A percentile compares a stretch with the other conserved stretches of the same genome.
These are phyloP conservation scores for Torulaspora globosa DNA, from an alignment of 1,139 yeast species.

Conservation along the genomic window DNA sequence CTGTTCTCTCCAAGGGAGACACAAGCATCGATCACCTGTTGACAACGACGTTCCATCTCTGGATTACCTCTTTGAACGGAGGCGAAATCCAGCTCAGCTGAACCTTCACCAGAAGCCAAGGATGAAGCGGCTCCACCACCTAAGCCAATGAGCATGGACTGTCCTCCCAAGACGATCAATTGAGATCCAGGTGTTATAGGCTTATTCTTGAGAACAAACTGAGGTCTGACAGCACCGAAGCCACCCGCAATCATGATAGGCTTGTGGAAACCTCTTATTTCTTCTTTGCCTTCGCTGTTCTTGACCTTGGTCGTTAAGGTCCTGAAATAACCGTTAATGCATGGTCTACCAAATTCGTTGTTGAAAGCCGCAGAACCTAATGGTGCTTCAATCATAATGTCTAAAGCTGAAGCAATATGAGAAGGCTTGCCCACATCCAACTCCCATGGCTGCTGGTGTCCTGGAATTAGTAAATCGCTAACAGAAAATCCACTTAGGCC, in stretches of 20 bases:
- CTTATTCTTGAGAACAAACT: slow-evolving; percentile 80
- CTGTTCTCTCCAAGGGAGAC: slow-evolving; percentile 72
- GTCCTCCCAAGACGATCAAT: slow-evolving; percentile 94
- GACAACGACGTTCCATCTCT: slow-evolving; percentile 98
- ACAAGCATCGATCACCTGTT: slow-evolving; percentile 95
- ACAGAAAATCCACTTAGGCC: slow-evolving; percentile 93
- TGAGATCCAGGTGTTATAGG: slow-evolving; percentile 90
- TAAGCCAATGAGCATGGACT: slow-evolving; percentile 96
- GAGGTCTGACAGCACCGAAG: slow-evolving; percentile 93
- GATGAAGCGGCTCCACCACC: slow-evolving; percentile 99
- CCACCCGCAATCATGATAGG: slow-evolving; percentile 99
- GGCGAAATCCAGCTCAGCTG: slow-evolving; percentile 93
- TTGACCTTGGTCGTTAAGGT: slow-evolving; percentile 78
- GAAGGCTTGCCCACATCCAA: slow-evolving; percentile 75
- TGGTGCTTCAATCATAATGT: slow-evolving; percentile 97
- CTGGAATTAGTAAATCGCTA: slow-evolving; percentile 85
- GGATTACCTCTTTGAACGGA: slow-evolving; percentile 99
- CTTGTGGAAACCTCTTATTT: slow-evolving; percentile 94
- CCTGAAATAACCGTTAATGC: slow-evolving; percentile 94
- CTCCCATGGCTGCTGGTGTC: slow-evolving; percentile 92
- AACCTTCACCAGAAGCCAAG: slow-evolving; percentile 90
- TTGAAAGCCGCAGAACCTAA: slow-evolving; percentile 97
- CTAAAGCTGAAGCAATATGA: slow-evolving; percentile 89
- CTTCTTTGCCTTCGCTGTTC: slow-evolving; percentile 58
- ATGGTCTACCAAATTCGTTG: slow-evolving; percentile 98